Evolutionary conservation across 257 asterid species (phyloP).

Genomic region (Cruciata laevipes): DNA sequence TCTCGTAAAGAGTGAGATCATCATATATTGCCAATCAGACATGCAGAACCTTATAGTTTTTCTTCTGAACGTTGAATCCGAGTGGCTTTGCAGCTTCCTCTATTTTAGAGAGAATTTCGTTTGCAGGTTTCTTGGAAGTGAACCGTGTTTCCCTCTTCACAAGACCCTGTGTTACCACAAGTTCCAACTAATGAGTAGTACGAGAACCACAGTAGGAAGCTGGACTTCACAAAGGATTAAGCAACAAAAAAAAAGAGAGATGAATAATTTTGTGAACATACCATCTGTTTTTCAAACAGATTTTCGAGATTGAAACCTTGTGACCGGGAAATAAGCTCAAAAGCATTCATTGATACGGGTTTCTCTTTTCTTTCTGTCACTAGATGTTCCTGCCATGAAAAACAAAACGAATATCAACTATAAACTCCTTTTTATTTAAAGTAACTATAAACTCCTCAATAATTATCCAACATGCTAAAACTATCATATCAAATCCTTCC

Average conservation of each 20-base stretch:
- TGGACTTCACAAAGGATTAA: neutral
- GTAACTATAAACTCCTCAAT: neutral
- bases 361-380: slow-evolving; percentile 66
- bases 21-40: neutral
- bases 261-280: slow-evolving; percentile 17
- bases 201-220: neutral
- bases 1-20: neutral
- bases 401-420: slow-evolving; percentile 2
- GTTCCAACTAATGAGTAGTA: slow-evolving; percentile 8
- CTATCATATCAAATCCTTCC: neutral
- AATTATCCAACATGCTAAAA: neutral
- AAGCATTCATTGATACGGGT: slow-evolving; percentile 78
- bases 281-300: slow-evolving; percentile 58
- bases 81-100: slow-evolving; percentile 81
- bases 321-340: slow-evolving; percentile 75
- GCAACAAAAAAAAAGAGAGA: neutral
- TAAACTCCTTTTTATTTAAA: no score
- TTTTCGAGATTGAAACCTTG: slow-evolving; percentile 71
- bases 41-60: slow-evolving; percentile 52
- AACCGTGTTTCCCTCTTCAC: slow-evolving; percentile 71
- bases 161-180: slow-evolving; percentile 35
- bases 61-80: slow-evolving; percentile 71
- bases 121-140: slow-evolving; percentile 58
- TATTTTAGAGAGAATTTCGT: slow-evolving; percentile 62
- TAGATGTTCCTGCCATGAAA: slow-evolving; percentile 51